Evolutionary conservation across 352 stramenopile genomes (phyloP).

Genomic region (Globisporangium yorkense): DNA sequence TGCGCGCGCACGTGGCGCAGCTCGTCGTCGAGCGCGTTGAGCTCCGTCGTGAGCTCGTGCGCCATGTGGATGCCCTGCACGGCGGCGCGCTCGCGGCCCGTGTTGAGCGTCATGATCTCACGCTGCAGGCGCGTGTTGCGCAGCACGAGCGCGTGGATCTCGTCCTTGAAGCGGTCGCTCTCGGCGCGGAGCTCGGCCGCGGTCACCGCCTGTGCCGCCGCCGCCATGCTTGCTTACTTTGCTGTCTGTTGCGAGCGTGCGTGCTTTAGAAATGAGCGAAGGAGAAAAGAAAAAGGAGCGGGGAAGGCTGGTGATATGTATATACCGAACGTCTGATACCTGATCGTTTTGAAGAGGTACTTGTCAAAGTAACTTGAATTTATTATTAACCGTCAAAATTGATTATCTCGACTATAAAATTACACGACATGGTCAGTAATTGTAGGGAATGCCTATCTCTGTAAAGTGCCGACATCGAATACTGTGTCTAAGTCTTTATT

Average conservation of each 20-base stretch:
- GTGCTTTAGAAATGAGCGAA: not conserved
- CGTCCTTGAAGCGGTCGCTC: slow-evolving; percentile 43
- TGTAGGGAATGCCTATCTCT: no score
- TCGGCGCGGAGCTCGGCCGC: slow-evolving; percentile 35
- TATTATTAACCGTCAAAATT: no score
- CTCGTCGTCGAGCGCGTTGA: slow-evolving; percentile 32
- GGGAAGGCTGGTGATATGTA: no score
- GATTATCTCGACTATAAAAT: no score
- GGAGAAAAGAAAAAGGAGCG: not conserved
- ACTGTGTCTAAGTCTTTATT: no score
- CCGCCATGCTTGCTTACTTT: not conserved
- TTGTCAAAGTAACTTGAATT: no score
- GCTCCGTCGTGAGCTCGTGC: slow-evolving; percentile 40
- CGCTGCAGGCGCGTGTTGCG: slow-evolving; percentile 63
- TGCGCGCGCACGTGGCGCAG: slow-evolving; percentile 31
- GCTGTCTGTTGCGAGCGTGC: not conserved
- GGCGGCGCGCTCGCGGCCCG: slow-evolving; percentile 38
- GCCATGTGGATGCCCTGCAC: slow-evolving; percentile 31
- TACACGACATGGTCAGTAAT: no score
- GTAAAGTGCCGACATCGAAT: no score
- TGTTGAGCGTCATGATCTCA: slow-evolving; percentile 48
- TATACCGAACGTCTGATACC: no score
- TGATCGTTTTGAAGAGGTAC: no score
- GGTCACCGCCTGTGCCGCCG: not conserved
- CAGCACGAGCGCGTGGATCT: slow-evolving; percentile 54